Base-by-base conservation (phyloP, 78 protist genomes). In the Monosiga brevicollis region DNA sequence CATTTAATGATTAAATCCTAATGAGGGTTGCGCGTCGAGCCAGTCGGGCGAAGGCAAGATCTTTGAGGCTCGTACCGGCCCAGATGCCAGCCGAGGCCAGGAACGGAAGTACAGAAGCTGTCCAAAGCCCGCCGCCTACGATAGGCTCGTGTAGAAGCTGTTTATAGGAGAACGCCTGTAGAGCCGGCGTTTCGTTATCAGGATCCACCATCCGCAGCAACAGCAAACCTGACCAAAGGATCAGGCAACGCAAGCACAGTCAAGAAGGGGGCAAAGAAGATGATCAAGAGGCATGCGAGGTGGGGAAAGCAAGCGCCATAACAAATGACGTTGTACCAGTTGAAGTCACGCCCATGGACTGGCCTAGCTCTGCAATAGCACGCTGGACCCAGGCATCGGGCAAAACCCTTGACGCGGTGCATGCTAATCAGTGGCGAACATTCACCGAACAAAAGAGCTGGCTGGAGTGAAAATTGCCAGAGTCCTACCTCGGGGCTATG, bases 191-290 rank as follows among this genome's bases (percentile, higher is more conserved):
- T 3, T 23, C 0, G 73, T 43, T 10, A 36, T 35, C 35, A 2
- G 85, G 85, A 22, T 82, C 85, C n/a, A 24, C 55, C 79, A 82
- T 42, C 22, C 85, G 85, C 71, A 82, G 85, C 32, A 82, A 72
- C 43, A 82, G 72, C 55, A 82, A 20, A 25, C 85, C 85, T 2
- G 84, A n/a, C n/a, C n/a, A n/a, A n/a, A n/a, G n/a, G n/a, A n/a
- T n/a, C n/a, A n/a, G n/a, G n/a, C n/a, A n/a, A n/a, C n/a, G n/a
- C n/a, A n/a, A n/a, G n/a, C n/a, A n/a, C n/a, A n/a, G n/a, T n/a
- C n/a, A n/a, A n/a, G n/a, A n/a, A n/a, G n/a, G n/a, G n/a, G n/a
- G n/a, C n/a, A n/a, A n/a, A n/a, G n/a, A n/a, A n/a, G n/a, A n/a
- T n/a, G n/a, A n/a, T n/a, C n/a, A n/a, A n/a, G n/a, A n/a, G n/a